Evolutionary conservation across 371 early-diverging fungal species (phyloP), one percentile per base, ranked within the genome.

Genomic region (Homolaphlyctis polyrhiza): DNA sequence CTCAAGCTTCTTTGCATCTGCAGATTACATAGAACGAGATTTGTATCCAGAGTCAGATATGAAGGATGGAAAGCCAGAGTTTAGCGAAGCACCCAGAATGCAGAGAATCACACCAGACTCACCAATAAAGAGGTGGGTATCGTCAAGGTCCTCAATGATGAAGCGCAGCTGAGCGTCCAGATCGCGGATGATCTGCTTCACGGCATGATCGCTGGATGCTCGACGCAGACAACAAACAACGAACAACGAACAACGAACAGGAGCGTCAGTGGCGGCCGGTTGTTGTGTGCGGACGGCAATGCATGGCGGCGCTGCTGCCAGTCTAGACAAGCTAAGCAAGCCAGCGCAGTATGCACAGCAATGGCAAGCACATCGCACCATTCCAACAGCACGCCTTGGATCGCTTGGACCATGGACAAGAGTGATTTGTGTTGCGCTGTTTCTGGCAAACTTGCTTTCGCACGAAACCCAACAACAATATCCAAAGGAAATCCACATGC

Each of bases 141-240:
- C 90, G 77, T 93, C 94, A 36, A 93, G 77, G 65, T 93, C 93
- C 73, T 90, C 89, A 63, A 93, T 88, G 23, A 93, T 86, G 70
- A 93, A 92, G 35, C 89, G 82, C 50, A 80, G 55, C 47, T 82
- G 77, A 64, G 86, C 79, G 71, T 93, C 86, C 62, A 93, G 73
- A 33, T 85, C 85, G 33, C 89, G 68, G 65, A 92, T 83, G 35
- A 93, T 87, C 71, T 89, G 88, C 64, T 91, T 91, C 39, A 91
- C 90, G 13, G 91, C 87, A 8, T 84, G 81, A 66, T 93, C 94
- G 73, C 94, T 79, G 36, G n/a, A n/a, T n/a, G n/a, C n/a, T n/a
- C n/a, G n/a, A n/a, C n/a, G n/a, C n/a, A n/a, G n/a, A n/a, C n/a
- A n/a, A n/a, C n/a, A n/a, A n/a, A n/a, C n/a, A n/a, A n/a, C n/a